A percentile compares a stretch with the other conserved stretches of the same genome.
Conservation (phyloP, 805 yeast genomes). For the Cyberlindnera americana region DNA sequence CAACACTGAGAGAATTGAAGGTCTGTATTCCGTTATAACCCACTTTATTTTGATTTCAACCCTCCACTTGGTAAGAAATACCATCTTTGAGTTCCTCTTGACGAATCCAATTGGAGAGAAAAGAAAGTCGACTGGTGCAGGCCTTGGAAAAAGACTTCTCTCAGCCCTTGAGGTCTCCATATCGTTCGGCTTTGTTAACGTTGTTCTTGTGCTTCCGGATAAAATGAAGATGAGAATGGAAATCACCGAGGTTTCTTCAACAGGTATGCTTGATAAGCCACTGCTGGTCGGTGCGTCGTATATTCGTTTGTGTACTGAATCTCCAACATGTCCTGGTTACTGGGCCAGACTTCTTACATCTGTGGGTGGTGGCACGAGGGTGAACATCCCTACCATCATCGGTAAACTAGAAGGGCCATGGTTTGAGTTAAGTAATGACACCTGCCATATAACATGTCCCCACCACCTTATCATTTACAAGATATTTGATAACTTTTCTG, state of each 20-base stretch:
- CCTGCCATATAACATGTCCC: slow-evolving; percentile 59
- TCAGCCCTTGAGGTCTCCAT: slow-evolving; percentile 24
- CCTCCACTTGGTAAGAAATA: slow-evolving; percentile 41
- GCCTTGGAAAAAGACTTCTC: slow-evolving; percentile 18
- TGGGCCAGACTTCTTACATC: slow-evolving; percentile 50
- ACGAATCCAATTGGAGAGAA: slow-evolving; percentile 22
- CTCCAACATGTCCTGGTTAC: slow-evolving; percentile 42
- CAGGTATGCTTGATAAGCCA: slow-evolving; percentile 22
- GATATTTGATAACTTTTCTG: slow-evolving; percentile 74
- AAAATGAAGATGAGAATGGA: slow-evolving; percentile 49
- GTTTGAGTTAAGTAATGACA: slow-evolving; percentile 37
- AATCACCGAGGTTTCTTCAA: slow-evolving; percentile 27
- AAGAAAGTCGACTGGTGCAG: slow-evolving; percentile 18
- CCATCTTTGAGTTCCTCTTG: slow-evolving; percentile 27
- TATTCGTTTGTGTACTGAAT: slow-evolving; percentile 46
- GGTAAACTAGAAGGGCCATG: slow-evolving; percentile 28
- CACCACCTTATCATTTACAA: slow-evolving; percentile 70
- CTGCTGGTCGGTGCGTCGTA: slow-evolving; percentile 30
- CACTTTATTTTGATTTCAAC: slow-evolving; percentile 46
- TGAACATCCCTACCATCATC: slow-evolving; percentile 31
- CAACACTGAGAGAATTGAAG: slow-evolving; percentile 28
- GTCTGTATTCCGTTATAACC: slow-evolving; percentile 37
- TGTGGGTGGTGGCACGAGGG: slow-evolving; percentile 30
- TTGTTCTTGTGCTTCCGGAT: slow-evolving; percentile 40
- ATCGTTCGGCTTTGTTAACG: slow-evolving; percentile 23